Percentiles rank a stretch among this genome's conserved stretches.
phyloP scores from a whole-genome alignment of 352 stramenopile genomes.

The Phytophthora agathidicida region DNA sequence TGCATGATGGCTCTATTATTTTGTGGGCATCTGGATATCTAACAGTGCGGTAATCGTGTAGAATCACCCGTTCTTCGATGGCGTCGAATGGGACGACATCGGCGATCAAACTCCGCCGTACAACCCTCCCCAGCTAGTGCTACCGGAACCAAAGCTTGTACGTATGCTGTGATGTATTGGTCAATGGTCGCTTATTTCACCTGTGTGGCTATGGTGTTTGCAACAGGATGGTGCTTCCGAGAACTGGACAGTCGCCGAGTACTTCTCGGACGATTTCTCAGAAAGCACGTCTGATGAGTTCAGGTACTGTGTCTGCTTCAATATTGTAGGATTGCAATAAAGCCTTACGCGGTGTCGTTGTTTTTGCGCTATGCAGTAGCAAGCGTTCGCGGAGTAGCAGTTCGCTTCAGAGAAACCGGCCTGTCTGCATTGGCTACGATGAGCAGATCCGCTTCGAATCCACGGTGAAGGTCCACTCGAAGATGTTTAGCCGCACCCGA shows the following conservation, averaged over 20 bases:
- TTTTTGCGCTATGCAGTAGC: conserved; percentile 15
- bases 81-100: conserved; percentile 75
- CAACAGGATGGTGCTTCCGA: conserved; percentile 71
- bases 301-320: conserved; percentile 28
- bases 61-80: conserved; percentile 83
- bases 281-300: conserved; percentile 75
- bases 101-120: conserved; percentile 62
- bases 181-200: not conserved
- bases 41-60: conserved; percentile 22
- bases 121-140: conserved; percentile 53
- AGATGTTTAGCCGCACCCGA: conserved; percentile 80
- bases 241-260: conserved; percentile 83
- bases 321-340: not conserved
- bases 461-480: conserved; percentile 79
- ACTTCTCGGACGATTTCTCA: conserved; percentile 83
- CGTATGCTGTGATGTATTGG: not conserved
- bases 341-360: not conserved
- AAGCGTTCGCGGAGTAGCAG: conserved; percentile 72
- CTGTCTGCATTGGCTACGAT: conserved; percentile 67
- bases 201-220: not conserved
- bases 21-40: too few relatives aligned
- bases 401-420: conserved; percentile 55
- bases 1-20: too few relatives aligned
- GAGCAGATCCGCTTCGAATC: conserved; percentile 75
- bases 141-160: conserved; percentile 69